These are phyloP conservation scores for Rhodotorula sp. DNA, from an alignment of 1,284 basidiomycete genomes.

Conservation along the genomic window DNA sequence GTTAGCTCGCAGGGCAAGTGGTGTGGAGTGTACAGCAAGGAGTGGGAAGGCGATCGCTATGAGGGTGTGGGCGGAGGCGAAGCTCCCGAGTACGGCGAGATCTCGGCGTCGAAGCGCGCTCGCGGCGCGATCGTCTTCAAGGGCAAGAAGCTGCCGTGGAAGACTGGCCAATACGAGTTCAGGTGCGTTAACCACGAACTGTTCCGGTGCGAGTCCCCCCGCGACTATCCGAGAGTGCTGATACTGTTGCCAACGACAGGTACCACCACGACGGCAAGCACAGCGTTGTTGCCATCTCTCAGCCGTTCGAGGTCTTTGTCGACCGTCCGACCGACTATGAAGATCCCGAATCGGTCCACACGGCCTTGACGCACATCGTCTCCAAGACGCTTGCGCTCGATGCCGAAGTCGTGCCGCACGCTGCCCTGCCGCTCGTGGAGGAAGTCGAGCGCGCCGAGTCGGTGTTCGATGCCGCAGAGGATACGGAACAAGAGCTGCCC, in stretches of 20 bases:
- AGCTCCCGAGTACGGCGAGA: conserved; percentile 6
- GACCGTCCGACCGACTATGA: conserved; percentile 63
- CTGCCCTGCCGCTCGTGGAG: conserved; percentile 47
- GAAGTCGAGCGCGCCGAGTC: not conserved
- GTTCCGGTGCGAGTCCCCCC: not conserved
- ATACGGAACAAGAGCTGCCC: not conserved
- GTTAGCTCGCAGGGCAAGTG: conserved; percentile 87
- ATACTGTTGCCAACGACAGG: conserved; percentile 15
- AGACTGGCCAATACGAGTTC: conserved; percentile 81
- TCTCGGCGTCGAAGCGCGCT: conserved; percentile 24
- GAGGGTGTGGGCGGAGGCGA: conserved; percentile 51
- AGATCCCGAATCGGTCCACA: conserved; percentile 62
- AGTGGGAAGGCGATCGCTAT: conserved; percentile 86
- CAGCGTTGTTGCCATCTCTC: conserved; percentile 83
- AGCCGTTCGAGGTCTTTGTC: conserved; percentile 83
- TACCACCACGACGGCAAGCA: conserved; percentile 68
- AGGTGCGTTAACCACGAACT: conserved; percentile 43
- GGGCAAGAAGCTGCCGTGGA: conserved; percentile 79
- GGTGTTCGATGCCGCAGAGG: not conserved
- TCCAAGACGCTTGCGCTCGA: conserved; percentile 82
- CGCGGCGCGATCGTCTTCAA: conserved; percentile 72
- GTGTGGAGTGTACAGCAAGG: conserved; percentile 84
- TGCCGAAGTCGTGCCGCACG: conserved; percentile 72
- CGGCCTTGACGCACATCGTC: conserved; percentile 70
- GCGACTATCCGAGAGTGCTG: not conserved